phyloP scores from a whole-genome alignment of 1,284 basidiomycete genomes.

The Naganishia cerealis region DNA sequence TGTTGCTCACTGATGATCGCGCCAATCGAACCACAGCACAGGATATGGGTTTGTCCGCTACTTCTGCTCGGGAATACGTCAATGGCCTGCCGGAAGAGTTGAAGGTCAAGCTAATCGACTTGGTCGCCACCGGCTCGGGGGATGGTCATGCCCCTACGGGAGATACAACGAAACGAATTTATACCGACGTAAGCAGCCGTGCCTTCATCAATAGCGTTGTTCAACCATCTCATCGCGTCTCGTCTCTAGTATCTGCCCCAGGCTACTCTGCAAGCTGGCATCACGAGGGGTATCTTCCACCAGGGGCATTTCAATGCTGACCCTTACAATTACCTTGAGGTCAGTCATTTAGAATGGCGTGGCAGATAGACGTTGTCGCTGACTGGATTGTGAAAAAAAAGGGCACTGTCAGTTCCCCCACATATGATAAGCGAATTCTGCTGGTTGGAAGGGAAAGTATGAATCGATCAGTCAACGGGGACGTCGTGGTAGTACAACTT shows the following conservation, averaged over 20 bases:
- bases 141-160: constrained; percentile 57
- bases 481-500: constrained; percentile 86
- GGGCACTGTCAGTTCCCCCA: constrained; percentile 77
- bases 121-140: constrained; percentile 67
- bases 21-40: constrained; percentile 77
- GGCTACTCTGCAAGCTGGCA: constrained; percentile 72
- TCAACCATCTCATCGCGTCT: constrained; percentile 11
- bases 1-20: constrained; percentile 85
- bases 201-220: too few relatives aligned
- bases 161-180: constrained; percentile 62
- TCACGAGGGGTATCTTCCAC: constrained; percentile 79
- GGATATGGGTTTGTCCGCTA: constrained; percentile 64
- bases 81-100: constrained; percentile 65
- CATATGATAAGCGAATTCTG: constrained; percentile 75
- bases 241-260: constrained; percentile 73
- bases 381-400: constrained; percentile 43
- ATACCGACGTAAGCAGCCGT: constrained; percentile 65
- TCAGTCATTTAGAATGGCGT: constrained; percentile 45
- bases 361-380: not conserved
- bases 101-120: constrained; percentile 66
- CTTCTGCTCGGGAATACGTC: constrained; percentile 74
- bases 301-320: constrained; percentile 96
- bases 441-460: constrained; percentile 87
- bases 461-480: constrained; percentile 93
- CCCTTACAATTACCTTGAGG: constrained; percentile 93